These are phyloP conservation scores for Hyphopichia wangnamkhiaoensis DNA, from an alignment of 1,139 yeast genomes.

Conservation along the genomic window DNA sequence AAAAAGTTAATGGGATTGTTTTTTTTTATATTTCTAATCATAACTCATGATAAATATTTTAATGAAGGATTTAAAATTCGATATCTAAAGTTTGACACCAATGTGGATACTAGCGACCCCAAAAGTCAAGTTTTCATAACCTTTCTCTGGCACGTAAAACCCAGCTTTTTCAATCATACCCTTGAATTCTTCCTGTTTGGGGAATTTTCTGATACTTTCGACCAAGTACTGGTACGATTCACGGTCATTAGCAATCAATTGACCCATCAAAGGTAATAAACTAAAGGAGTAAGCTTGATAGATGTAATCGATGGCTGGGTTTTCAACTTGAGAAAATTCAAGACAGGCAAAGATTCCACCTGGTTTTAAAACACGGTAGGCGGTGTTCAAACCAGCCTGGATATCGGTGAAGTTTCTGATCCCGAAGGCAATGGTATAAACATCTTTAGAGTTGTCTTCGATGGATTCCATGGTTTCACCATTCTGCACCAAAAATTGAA, in stretches of 20 bases:
- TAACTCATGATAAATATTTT: constrained; percentile 1
- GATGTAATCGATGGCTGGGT: constrained; percentile 68
- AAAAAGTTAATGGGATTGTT: not conserved
- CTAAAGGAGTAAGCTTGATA: constrained; percentile 91
- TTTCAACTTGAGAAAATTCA: constrained; percentile 90
- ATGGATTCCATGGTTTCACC: constrained; percentile 88
- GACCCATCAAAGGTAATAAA: constrained; percentile 91
- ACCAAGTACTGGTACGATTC: constrained; percentile 95
- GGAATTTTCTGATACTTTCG: constrained; percentile 89
- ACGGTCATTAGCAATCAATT: constrained; percentile 89
- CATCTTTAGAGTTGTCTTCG: constrained; percentile 85
- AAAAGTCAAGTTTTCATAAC: constrained; percentile 93
- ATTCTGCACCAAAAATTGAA: constrained; percentile 82
- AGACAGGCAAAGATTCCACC: constrained; percentile 98
- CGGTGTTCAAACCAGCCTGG: constrained; percentile 90
- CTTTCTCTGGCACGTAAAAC: constrained; percentile 79
- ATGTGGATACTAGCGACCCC: constrained; percentile 97
- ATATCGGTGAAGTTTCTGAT: constrained; percentile 94
- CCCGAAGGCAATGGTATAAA: constrained; percentile 96
- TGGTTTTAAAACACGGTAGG: constrained; percentile 93
- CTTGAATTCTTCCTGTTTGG: constrained; percentile 88
- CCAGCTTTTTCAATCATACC: constrained; percentile 95
- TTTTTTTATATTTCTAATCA: not conserved
- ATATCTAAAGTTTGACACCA: constrained; percentile 73
- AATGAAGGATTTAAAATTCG: not conserved